phyloP scores from a whole-genome alignment of 2,329 filamentous ascomycete species.

The Microascus cirrosus region DNA sequence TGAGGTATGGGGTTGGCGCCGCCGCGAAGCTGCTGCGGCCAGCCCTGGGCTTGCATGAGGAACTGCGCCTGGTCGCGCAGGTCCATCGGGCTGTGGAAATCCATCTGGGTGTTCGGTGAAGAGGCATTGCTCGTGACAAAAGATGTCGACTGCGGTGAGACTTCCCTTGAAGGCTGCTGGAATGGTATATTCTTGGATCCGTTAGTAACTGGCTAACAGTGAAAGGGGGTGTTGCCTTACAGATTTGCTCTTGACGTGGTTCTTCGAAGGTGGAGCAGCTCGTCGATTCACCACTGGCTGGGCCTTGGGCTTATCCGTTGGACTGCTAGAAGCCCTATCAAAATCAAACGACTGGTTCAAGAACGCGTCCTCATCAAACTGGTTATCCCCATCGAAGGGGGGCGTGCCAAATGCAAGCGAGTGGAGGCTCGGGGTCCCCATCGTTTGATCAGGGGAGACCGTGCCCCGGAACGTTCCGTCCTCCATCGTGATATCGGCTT shows the following conservation, averaged over 20 bases:
- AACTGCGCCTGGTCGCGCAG: background rate
- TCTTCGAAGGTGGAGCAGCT: conserved; percentile 12
- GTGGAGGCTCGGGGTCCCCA: background rate
- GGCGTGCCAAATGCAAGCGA: background rate
- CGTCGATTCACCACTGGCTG: conserved; percentile 11
- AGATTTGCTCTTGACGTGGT: conserved; percentile 28
- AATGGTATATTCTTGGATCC: conserved; percentile 23
- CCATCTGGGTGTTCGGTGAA: conserved; percentile 26
- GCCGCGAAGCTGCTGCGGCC: background rate
- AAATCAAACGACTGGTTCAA: conserved; percentile 45
- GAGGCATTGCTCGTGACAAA: conserved; percentile 36
- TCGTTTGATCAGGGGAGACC: background rate
- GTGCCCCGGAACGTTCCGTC: conserved; percentile 20
- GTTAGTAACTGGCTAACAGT: background rate
- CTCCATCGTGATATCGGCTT: conserved; percentile 26
- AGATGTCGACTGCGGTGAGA: conserved; percentile 41
- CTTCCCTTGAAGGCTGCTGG: conserved; percentile 43
- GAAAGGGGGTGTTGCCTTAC: conserved; percentile 17
- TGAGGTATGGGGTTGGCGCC: background rate
- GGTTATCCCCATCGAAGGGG: background rate
- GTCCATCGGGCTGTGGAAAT: background rate
- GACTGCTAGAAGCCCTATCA: conserved; percentile 46
- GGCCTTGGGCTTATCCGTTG: conserved; percentile 29
- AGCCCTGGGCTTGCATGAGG: background rate
- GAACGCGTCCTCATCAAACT: conserved; percentile 24